A percentile compares a stretch with the other conserved stretches of the same genome.
Conservation (phyloP, 768 basidiomycete genomes). For the Termitomyces sp. region DNA sequence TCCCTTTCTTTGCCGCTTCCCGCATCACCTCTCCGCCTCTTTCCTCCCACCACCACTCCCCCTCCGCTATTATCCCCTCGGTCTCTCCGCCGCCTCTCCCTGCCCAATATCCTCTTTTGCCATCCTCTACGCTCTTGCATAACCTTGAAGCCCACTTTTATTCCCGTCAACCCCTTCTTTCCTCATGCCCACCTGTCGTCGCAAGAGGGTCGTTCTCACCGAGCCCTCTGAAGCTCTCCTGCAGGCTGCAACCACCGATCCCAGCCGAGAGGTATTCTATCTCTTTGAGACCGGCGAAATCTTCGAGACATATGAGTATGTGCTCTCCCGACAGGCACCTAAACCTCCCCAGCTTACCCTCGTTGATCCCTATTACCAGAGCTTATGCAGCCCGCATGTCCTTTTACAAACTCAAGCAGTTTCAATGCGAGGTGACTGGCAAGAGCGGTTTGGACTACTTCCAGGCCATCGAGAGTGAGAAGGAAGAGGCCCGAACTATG, state of each 20-base stretch:
- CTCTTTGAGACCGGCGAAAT: conserved; percentile 95
- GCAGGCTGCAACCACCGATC: conserved; percentile 57
- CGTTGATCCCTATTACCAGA: conserved; percentile 22
- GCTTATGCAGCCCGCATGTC: conserved; percentile 90
- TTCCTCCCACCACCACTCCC: conserved; percentile 23
- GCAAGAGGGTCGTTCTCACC: conserved; percentile 86
- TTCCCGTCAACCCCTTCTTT: conserved; percentile 13
- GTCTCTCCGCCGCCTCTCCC: conserved; percentile 7
- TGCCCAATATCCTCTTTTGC: conserved; percentile 10
- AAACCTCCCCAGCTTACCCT: conserved; percentile 17
- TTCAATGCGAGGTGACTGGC: conserved; percentile 96
- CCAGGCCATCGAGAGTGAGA: conserved; percentile 88
- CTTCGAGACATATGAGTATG: conserved; percentile 94
- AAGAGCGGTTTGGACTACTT: conserved; percentile 93
- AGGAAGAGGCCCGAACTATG: conserved; percentile 81
- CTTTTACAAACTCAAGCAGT: conserved; percentile 91
- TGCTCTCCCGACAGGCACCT: conserved; percentile 24
- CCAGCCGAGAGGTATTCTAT: conserved; percentile 79
- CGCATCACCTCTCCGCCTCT: conserved; percentile 41
- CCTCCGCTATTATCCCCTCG: conserved; percentile 14
- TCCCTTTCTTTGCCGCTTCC: conserved; percentile 56
- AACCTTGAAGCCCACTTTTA: conserved; percentile 14
- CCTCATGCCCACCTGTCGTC: conserved; percentile 81
- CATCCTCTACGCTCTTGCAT: conserved; percentile 13
- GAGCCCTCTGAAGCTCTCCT: conserved; percentile 72